Evolutionary conservation across 768 basidiomycete species (phyloP).

Genomic region (Tulasnella calospora): DNA sequence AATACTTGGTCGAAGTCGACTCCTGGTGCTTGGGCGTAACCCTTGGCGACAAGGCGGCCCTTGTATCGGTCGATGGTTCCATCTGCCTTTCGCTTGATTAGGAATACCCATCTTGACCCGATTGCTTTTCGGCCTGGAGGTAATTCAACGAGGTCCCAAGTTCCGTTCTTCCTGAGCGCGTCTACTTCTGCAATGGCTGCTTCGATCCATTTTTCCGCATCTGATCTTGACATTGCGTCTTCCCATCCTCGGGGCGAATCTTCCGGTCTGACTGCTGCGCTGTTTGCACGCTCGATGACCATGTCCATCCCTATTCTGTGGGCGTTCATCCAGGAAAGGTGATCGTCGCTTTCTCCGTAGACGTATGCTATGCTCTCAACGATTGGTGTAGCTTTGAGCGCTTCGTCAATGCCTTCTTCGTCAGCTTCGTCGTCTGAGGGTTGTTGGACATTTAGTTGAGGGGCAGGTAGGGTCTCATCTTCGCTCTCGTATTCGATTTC

Average conservation of each 20-base stretch:
- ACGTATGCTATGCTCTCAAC: neutral
- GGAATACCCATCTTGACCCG: too few relatives aligned
- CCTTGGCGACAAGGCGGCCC: too few relatives aligned
- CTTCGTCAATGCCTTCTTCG: neutral
- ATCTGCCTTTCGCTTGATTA: too few relatives aligned
- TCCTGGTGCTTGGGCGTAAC: slow-evolving; percentile 33
- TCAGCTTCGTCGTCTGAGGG: too few relatives aligned
- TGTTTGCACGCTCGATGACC: neutral
- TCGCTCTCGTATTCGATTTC: neutral
- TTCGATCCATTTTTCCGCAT: neutral
- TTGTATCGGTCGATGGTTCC: too few relatives aligned
- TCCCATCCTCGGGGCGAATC: neutral
- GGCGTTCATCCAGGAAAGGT: neutral
- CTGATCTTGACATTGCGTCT: neutral
- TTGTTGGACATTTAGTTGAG: too few relatives aligned
- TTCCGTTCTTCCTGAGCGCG: slow-evolving; percentile 24
- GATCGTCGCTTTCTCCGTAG: too few relatives aligned
- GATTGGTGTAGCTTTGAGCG: neutral
- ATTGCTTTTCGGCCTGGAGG: too few relatives aligned
- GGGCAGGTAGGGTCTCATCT: too few relatives aligned
- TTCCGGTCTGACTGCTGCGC: neutral
- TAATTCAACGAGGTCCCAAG: slow-evolving; percentile 29
- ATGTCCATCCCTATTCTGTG: neutral
- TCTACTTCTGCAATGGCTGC: neutral
- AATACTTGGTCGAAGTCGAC: too few relatives aligned